Base-by-base conservation (phyloP, 768 basidiomycete species). In the Mycena vulgaris region DNA sequence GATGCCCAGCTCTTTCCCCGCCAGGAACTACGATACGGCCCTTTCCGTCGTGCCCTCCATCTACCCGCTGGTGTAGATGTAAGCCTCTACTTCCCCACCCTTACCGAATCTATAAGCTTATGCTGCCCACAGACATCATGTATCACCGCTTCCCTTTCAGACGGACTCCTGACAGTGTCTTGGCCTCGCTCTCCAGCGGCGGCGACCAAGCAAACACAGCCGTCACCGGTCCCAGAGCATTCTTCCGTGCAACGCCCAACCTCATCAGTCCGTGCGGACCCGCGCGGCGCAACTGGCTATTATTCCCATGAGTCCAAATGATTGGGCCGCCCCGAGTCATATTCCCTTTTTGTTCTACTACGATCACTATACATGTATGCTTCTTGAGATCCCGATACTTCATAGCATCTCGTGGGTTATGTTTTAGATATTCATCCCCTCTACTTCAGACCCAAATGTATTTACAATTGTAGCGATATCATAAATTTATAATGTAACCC, bases 21-120 rank as follows among this genome's bases (percentile, higher is more conserved):
- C 11, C 79, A 83, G 17, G 87, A 88, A 53, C 72, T 88, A 21
- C 80, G 85, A 13, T 86, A 83, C 62, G 87, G 87, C 8, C 68
- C 72, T n/a, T 88, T 88, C 69, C 77, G 78, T 11, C 81, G 85
- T 14, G 74, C 77, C 7, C 71, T 88, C 13, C 77, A 72, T 25
- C 66, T 88, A 19, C 84, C 85, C 11, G 60, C 73, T 3, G 83
- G 83, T 23, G 79, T 80, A 21, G 81, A 83, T 78, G 87, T 84
- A 66, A 75, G 78, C 73, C 30, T 64, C 31, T 17, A 23, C 33
- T 53, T 39, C 47, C 16, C 14, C 33, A 60, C 21, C 23, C 51
- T 62, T 63, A 52, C 56, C 56, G 37, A 39, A 58, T 9, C 31
- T 28, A 68, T 35, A 37, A 30, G 62, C 17, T 66, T 35, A 47